Evolutionary conservation across 1,284 basidiomycete genomes (phyloP), one percentile per base, ranked within the genome.

Genomic region (Hypsizygus ulmarius): DNA sequence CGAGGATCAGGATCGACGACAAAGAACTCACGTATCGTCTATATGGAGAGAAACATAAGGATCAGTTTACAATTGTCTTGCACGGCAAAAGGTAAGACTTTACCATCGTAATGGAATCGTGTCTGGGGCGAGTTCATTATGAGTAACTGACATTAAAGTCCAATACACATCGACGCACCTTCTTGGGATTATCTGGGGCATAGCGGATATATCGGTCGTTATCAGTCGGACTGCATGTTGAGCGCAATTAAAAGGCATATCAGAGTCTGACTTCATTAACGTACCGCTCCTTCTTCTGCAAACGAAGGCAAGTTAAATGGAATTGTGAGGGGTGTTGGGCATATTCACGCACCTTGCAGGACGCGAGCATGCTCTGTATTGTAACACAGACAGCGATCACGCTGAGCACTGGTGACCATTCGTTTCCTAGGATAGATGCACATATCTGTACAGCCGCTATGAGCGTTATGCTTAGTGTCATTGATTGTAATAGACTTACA

Each of bases 141-240:
- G 47, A 41, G 33, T 15, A 41, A 47, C 28, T 9, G 15, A 33
- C 39, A 14, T 9, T 14, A 14, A 10, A 28, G 12, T 10, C n/a
- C 8, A 15, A 9, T 43, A n/a, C 36, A 25, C 19, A 39, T 14
- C 16, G 27, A 57, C 74, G 16, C 45, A 86, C 87, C 79, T 90
- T 88, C 80, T 90, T 90, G n/a, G 90, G 89, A 65, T 90, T 89
- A 38, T 87, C 81, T 4, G 89, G 90, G n/a, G 89, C 90, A 47
- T 73, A 77, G 39, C 72, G 70, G 29, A 92, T 83, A 57, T 91
- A 92, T 48, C 84, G 75, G 61, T 90, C 88, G 61, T 92, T 90
- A 59, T 89, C 89, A 50, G 76, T 70, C 2, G 88, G 88, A 36
- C 87, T 90, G 57, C 27, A 50, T 41, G 25, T 46, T 19, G 44